Evolutionary conservation across 164 flowering plant species (phyloP), one percentile per base, ranked within the genome.

Genomic region (Buxus sempervirens): DNA sequence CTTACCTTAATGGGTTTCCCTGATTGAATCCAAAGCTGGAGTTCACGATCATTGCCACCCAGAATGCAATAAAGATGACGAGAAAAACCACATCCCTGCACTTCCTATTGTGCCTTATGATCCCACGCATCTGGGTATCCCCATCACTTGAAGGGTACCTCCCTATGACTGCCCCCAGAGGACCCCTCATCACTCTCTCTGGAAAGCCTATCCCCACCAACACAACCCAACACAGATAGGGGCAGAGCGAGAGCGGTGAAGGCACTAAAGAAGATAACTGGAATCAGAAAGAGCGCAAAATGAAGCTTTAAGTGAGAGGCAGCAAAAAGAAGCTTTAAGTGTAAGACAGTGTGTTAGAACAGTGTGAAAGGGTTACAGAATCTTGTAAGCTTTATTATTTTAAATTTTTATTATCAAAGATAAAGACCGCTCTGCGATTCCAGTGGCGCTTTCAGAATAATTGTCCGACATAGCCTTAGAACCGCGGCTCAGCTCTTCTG

Each of bases 31-130:
- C 97, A 70, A 95, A 89, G 89, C 97, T 92, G 57, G 97, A 90
- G 75, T 95, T 92, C 16, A 95, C 99, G 76, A 90, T 89, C 97
- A 95, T 91, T 20, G 90, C 90, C 20, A 95, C 82, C 98, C 97
- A 95, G 74, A 95, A 88, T 25, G 90, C 96, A 72, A 90, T 85
- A 70, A 95, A 95, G 66, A 90, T 45, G 20, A 95, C 65, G 38
- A 95, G 84, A 81, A 92, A 88, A 59, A 76, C 88, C 63, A 95
- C 62, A 72, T 95, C 99, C 78, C 96, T 88, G 82, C 97, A 95
- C 80, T 89, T 95, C 78, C 99, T 85, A 80, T 90, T 85, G 75
- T 86, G 94, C 68, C 72, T 89, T 26, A 92, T 88, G 83, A 92
- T 85, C 62, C 89, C 92, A 66, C 81, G 83, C 72, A 77, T 63